These are phyloP conservation scores for Lentinula guzmanii DNA, from an alignment of 768 basidiomycete genomes.

Conservation along the genomic window DNA sequence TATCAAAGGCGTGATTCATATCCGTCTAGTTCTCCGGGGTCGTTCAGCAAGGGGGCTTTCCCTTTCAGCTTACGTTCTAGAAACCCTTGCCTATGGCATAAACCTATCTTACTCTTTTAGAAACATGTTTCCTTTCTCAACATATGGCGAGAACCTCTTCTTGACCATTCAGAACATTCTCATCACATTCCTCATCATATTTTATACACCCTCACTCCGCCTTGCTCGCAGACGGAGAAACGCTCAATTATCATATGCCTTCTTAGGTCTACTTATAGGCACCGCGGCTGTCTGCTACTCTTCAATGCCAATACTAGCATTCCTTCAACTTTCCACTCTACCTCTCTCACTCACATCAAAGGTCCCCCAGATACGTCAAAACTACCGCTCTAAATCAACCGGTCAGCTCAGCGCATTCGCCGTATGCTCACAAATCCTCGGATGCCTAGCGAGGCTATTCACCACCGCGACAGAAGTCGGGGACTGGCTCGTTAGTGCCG, in stretches of 20 bases:
- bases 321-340: slow-evolving; percentile 81
- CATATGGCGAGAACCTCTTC: slow-evolving; percentile 97
- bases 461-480: slow-evolving; percentile 89
- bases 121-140: slow-evolving; percentile 88
- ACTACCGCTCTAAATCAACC: slow-evolving; percentile 68
- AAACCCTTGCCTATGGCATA: slow-evolving; percentile 88
- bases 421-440: slow-evolving; percentile 79
- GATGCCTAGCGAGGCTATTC: slow-evolving; percentile 89
- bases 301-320: slow-evolving; percentile 46
- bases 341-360: slow-evolving; percentile 92
- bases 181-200: slow-evolving; percentile 84
- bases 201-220: slow-evolving; percentile 39
- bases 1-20: slow-evolving; percentile 1
- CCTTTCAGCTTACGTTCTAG: slow-evolving; percentile 80
- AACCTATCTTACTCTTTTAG: slow-evolving; percentile 83
- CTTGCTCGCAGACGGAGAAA: slow-evolving; percentile 15
- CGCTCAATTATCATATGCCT: slow-evolving; percentile 27
- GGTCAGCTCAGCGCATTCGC: slow-evolving; percentile 95
- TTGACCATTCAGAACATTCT: slow-evolving; percentile 82
- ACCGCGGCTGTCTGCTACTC: slow-evolving; percentile 37
- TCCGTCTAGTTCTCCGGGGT: slow-evolving; percentile 53
- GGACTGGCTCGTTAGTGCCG: slow-evolving; percentile 73
- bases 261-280: slow-evolving; percentile 20
- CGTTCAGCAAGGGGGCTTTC: slow-evolving; percentile 85
- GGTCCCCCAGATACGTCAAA: slow-evolving; percentile 87